Evolutionary conservation across 768 basidiomycete species (phyloP).

Genomic region (Tricholoma flavovirens): DNA sequence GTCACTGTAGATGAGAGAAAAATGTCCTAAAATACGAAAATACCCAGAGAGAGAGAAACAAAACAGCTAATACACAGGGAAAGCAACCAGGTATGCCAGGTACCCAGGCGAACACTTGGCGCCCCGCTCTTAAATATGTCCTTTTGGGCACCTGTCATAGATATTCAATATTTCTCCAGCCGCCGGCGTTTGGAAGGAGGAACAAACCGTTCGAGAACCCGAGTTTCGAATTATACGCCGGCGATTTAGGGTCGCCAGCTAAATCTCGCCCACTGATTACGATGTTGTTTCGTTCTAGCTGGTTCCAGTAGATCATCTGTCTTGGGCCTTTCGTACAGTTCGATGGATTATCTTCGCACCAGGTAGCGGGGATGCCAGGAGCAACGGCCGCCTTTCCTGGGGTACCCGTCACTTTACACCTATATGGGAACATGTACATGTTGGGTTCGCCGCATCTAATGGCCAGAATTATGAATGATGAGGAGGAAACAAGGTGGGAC

Average conservation of each 20-base stretch:
- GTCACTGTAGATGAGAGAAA: neutral
- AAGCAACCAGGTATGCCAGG: neutral
- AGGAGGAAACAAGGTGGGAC: neutral
- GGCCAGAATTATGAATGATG: neutral
- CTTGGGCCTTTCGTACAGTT: constrained; percentile 42
- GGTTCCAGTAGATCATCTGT: constrained; percentile 53
- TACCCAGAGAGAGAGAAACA: neutral
- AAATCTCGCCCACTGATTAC: constrained; percentile 35
- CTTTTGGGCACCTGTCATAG: constrained; percentile 30
- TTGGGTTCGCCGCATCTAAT: constrained; percentile 46
- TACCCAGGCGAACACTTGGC: neutral
- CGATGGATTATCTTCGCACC: constrained; percentile 43
- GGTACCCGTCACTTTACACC: constrained; percentile 40
- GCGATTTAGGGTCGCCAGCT: constrained; percentile 33
- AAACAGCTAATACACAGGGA: neutral
- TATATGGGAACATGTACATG: constrained; percentile 43
- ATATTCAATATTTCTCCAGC: neutral
- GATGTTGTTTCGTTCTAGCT: constrained; percentile 43
- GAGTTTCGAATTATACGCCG: constrained; percentile 42
- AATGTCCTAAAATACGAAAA: neutral
- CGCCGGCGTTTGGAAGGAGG: constrained; percentile 2
- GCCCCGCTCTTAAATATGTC: constrained; percentile 28
- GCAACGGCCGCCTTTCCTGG: constrained; percentile 35
- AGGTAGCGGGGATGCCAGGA: constrained; percentile 36
- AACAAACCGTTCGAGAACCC: constrained; percentile 43